These are phyloP conservation scores for Orbilia quercus DNA, from an alignment of 2,329 filamentous ascomycete species.

Conservation along the genomic window DNA sequence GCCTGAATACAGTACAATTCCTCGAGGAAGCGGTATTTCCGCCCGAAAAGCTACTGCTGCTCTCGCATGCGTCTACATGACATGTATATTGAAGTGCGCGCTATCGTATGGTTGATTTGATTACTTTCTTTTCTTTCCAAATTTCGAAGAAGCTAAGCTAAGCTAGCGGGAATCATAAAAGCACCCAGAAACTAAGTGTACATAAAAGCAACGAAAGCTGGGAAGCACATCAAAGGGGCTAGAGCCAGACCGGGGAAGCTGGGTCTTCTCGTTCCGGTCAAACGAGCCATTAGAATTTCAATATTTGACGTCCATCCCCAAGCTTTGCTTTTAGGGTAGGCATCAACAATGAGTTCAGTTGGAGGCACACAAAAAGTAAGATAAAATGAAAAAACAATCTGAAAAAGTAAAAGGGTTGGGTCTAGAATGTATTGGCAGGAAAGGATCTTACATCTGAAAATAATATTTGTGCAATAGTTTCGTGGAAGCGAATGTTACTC, in stretches of 20 bases:
- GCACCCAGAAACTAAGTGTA: too few relatives aligned
- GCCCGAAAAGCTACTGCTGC: not conserved
- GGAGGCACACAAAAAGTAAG: conserved; percentile 31
- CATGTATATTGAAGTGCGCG: not conserved
- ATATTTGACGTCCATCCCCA: conserved; percentile 26
- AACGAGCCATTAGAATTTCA: conserved; percentile 17
- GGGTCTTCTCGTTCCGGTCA: conserved; percentile 52
- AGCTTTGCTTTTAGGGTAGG: conserved; percentile 23
- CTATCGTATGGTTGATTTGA: not conserved
- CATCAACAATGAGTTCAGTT: conserved; percentile 36
- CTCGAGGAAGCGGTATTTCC: not conserved
- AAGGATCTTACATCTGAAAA: not conserved
- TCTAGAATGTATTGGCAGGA: not conserved
- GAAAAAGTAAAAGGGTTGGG: not conserved
- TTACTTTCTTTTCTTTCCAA: not conserved
- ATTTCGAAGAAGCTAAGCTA: not conserved
- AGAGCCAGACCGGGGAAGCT: conserved; percentile 20
- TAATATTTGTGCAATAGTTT: too few relatives aligned
- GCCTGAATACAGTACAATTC: not conserved
- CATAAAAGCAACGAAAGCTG: too few relatives aligned
- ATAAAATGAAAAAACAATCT: conserved; percentile 2
- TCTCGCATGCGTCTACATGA: too few relatives aligned
- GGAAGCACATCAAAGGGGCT: conserved; percentile 2
- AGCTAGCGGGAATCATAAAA: conserved; percentile 10
- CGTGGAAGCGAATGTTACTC: conserved; percentile 6